A percentile compares a stretch with the other conserved stretches of the same genome.
These are phyloP conservation scores for Recurvomyces mirabilis DNA, from an alignment of 495 filamentous ascomycete species.

Conservation along the genomic window DNA sequence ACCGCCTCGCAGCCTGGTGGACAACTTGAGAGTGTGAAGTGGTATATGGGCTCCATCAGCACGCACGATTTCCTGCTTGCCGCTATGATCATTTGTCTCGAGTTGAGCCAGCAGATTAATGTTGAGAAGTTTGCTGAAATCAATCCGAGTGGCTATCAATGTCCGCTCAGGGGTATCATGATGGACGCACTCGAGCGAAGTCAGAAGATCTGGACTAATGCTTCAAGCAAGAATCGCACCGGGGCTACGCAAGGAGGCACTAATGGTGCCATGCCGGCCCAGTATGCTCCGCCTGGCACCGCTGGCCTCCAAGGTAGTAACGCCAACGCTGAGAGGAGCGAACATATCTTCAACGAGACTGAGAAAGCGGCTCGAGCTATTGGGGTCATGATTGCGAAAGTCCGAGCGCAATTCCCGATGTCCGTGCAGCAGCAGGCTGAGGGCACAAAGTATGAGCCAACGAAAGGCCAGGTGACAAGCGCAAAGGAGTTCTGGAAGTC, in stretches of 20 bases:
- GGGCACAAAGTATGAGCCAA: background rate
- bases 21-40: constrained; percentile 35
- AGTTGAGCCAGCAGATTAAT: constrained; percentile 25
- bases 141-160: background rate
- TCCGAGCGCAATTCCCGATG: constrained; percentile 5
- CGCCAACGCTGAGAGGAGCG: background rate
- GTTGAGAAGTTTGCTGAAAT: background rate
- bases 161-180: constrained; percentile 6
- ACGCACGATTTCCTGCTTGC: constrained; percentile 41
- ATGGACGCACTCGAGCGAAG: constrained; percentile 20
- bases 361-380: constrained; percentile 19
- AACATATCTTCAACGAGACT: constrained; percentile 17
- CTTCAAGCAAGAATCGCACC: background rate
- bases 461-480: background rate
- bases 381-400: constrained; percentile 17
- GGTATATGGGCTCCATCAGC: constrained; percentile 38
- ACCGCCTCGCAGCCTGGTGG: constrained; percentile 32
- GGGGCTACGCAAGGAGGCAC: no score
- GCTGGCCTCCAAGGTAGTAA: background rate
- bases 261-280: no score
- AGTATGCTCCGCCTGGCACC: no score
- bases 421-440: background rate
- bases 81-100: constrained; percentile 42
- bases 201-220: constrained; percentile 17
- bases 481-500: background rate